Evolutionary conservation across 192 early-diverging fungal genomes (phyloP).

Genomic region (Coemansia sp.): DNA sequence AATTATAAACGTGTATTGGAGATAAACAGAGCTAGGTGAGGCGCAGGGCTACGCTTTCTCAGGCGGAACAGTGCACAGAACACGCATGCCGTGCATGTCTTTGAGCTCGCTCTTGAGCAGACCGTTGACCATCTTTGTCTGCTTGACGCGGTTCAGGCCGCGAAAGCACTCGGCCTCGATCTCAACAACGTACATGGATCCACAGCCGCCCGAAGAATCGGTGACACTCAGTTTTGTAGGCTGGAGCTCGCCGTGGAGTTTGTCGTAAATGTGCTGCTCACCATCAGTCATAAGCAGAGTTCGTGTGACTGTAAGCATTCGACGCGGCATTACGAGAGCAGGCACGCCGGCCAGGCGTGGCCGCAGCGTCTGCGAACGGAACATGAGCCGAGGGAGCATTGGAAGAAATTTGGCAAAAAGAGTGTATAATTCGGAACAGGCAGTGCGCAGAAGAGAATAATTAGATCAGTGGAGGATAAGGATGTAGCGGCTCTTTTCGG

Average conservation of each 20-base stretch:
- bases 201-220: constrained; percentile 95
- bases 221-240: constrained; percentile 70
- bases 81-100: constrained; percentile 83
- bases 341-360: neutral
- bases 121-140: constrained; percentile 87
- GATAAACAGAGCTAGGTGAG: neutral
- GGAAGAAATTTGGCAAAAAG: neutral
- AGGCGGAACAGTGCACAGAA: constrained; percentile 38
- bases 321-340: neutral
- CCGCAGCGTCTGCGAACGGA: neutral
- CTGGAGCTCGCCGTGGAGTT: constrained; percentile 64
- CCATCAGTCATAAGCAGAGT: constrained; percentile 44
- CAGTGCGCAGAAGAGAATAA: neutral
- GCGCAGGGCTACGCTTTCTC: constrained; percentile 4
- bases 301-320: neutral
- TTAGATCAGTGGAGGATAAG: constrained; percentile 43
- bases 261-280: constrained; percentile 73
- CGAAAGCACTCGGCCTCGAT: constrained; percentile 78
- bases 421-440: neutral
- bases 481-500: constrained; percentile 58
- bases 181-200: constrained; percentile 94
- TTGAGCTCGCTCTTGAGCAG: constrained; percentile 87
- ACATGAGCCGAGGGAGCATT: constrained; percentile 1
- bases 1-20: neutral
- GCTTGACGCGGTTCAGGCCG: constrained; percentile 74